phyloP scores from a whole-genome alignment of 495 filamentous ascomycete species.

The Neurospora africana region DNA sequence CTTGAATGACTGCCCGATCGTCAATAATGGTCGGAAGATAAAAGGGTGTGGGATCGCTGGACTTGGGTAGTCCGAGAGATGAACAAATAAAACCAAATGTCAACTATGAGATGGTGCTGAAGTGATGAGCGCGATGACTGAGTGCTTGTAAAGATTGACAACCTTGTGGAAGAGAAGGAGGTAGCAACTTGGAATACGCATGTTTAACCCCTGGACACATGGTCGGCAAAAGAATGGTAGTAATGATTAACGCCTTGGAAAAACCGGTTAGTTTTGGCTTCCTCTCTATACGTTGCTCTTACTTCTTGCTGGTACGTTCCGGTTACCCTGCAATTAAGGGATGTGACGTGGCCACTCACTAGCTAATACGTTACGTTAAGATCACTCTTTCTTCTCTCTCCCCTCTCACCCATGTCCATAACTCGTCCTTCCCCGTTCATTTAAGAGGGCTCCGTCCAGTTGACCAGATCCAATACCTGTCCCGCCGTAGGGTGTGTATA shows the following conservation, averaged over 20 bases:
- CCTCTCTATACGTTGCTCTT: not conserved
- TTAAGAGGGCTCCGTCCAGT: slow-evolving; percentile 74
- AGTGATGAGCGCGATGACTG: not conserved
- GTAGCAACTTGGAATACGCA: not conserved
- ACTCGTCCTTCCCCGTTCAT: not conserved
- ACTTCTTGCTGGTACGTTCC: not conserved
- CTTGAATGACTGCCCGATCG: too few relatives aligned
- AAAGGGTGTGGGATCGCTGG: not conserved
- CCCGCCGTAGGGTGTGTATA: slow-evolving; percentile 60
- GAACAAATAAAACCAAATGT: not conserved
- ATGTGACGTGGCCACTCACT: not conserved
- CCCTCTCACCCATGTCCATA: slow-evolving; percentile 9
- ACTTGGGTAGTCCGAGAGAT: not conserved
- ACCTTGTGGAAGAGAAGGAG: not conserved
- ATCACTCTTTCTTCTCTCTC: not conserved
- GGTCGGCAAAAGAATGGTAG: not conserved
- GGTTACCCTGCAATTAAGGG: not conserved
- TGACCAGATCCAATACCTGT: slow-evolving; percentile 79
- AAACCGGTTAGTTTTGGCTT: not conserved
- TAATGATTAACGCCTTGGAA: not conserved
- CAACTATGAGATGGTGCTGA: not conserved
- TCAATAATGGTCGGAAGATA: not conserved
- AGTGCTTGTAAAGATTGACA: not conserved
- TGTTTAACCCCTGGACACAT: not conserved
- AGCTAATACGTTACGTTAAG: not conserved